These are phyloP conservation scores for Prunus yedoensis DNA, from an alignment of 331 rosid species.

Conservation along the genomic window DNA sequence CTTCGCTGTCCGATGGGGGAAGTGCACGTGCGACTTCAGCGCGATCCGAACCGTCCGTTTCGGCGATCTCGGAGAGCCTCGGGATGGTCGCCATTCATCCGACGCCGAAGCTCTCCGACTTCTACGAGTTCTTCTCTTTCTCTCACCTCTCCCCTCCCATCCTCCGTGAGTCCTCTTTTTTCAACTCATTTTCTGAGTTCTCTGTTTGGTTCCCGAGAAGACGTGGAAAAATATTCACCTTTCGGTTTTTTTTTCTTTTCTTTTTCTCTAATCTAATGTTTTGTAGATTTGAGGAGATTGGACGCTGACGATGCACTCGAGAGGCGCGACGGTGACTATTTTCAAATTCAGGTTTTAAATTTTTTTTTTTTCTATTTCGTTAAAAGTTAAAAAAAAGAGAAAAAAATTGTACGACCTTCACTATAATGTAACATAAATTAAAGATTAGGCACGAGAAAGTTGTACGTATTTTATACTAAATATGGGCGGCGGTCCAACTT, in stretches of 20 bases:
- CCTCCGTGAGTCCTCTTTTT: conserved; percentile 46
- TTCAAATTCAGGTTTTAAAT: conserved; percentile 65
- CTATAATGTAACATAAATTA: no score
- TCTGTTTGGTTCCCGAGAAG: neutral
- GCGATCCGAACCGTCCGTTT: conserved; percentile 34
- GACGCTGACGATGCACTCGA: conserved; percentile 50
- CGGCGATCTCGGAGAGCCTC: conserved; percentile 63
- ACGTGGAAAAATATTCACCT: neutral
- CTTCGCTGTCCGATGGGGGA: conserved; percentile 38
- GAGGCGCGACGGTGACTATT: conserved; percentile 55
- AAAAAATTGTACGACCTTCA: neutral
- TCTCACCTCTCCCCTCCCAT: conserved; percentile 73
- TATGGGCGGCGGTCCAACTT: no score
- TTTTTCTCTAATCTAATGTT: neutral
- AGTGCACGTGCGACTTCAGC: conserved; percentile 39
- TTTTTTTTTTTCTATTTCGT: no score
- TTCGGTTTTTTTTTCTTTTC: neutral
- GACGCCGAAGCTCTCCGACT: conserved; percentile 86
- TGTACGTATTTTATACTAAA: neutral
- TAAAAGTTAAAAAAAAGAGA: no score
- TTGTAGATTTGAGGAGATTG: conserved; percentile 67
- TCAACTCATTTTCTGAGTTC: neutral
- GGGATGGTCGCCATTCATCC: conserved; percentile 94
- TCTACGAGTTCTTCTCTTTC: conserved; percentile 86
- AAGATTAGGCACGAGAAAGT: neutral